phyloP scores from a whole-genome alignment of 1,139 yeast genomes.

The Trichomonascaceae sp. region DNA sequence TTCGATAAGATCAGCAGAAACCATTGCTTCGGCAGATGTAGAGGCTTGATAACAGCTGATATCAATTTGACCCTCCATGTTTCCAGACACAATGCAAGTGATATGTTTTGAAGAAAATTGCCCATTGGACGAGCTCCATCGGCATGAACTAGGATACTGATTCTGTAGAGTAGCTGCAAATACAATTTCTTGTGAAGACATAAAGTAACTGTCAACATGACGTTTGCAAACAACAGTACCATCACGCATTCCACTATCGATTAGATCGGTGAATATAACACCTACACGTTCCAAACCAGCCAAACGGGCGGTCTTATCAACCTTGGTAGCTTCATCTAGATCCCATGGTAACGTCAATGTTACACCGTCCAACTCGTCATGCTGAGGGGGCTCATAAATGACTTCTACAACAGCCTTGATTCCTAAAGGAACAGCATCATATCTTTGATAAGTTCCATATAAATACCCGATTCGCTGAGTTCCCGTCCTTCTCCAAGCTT shows the following conservation, averaged over 20 bases:
- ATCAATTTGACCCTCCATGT: constrained; percentile 79
- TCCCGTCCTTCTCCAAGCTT: constrained; percentile 87
- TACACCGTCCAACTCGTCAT: constrained; percentile 79
- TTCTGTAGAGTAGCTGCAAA: constrained; percentile 80
- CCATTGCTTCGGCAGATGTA: constrained; percentile 78
- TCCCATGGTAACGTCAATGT: constrained; percentile 58
- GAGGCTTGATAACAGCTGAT: constrained; percentile 89
- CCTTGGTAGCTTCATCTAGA: constrained; percentile 32
- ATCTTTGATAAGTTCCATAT: constrained; percentile 73
- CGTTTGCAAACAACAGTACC: constrained; percentile 90
- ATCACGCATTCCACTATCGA: constrained; percentile 79
- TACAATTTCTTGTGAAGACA: constrained; percentile 78
- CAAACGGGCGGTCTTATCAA: constrained; percentile 50
- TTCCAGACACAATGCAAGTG: constrained; percentile 90
- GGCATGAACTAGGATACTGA: constrained; percentile 56
- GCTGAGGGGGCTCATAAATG: constrained; percentile 88
- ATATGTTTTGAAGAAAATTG: constrained; percentile 81
- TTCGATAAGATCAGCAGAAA: constrained; percentile 75
- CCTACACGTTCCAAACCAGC: constrained; percentile 76
- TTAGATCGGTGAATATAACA: constrained; percentile 79
- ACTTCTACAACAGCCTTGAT: constrained; percentile 92
- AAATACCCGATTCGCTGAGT: constrained; percentile 79
- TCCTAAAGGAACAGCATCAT: constrained; percentile 84
- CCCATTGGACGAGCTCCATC: constrained; percentile 57
- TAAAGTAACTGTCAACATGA: constrained; percentile 84